Evolutionary conservation across 495 filamentous ascomycete species (phyloP).

Genomic region (Annulohypoxylon moriforme): DNA sequence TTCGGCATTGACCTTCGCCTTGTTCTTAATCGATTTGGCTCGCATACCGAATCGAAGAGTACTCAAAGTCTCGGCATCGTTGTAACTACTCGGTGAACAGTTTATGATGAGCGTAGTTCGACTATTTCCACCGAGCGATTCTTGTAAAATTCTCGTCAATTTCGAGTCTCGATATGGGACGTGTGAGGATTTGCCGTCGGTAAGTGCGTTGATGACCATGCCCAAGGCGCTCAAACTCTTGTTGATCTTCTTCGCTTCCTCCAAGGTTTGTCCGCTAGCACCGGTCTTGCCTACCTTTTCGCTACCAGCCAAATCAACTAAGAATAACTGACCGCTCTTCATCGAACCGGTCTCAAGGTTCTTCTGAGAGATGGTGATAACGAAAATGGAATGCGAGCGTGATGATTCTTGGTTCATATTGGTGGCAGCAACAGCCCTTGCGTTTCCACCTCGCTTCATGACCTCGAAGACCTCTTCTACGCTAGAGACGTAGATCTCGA

Average conservation of each 20-base stretch:
- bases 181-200: constrained; percentile 97
- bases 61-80: constrained; percentile 93
- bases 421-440: constrained; percentile 94
- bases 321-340: constrained; percentile 95
- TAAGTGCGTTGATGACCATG: constrained; percentile 98
- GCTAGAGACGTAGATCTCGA: constrained; percentile 95
- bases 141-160: constrained; percentile 95
- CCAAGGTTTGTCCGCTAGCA: constrained; percentile 95
- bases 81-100: constrained; percentile 97
- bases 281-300: constrained; percentile 99
- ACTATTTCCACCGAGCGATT: constrained; percentile 95
- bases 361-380: constrained; percentile 97
- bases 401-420: constrained; percentile 99
- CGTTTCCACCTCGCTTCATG: constrained; percentile 89
- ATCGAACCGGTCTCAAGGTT: constrained; percentile 96
- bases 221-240: constrained; percentile 97
- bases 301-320: constrained; percentile 97
- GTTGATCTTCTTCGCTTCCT: constrained; percentile 99
- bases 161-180: constrained; percentile 98
- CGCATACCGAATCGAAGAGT: constrained; percentile 96
- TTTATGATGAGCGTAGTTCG: constrained; percentile 98
- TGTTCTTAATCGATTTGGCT: constrained; percentile 99
- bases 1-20: constrained; percentile 99
- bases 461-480: constrained; percentile 97
- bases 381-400: constrained; percentile 97